phyloP scores from a whole-genome alignment of 1,284 basidiomycete genomes.

The Agaricales sp. region DNA sequence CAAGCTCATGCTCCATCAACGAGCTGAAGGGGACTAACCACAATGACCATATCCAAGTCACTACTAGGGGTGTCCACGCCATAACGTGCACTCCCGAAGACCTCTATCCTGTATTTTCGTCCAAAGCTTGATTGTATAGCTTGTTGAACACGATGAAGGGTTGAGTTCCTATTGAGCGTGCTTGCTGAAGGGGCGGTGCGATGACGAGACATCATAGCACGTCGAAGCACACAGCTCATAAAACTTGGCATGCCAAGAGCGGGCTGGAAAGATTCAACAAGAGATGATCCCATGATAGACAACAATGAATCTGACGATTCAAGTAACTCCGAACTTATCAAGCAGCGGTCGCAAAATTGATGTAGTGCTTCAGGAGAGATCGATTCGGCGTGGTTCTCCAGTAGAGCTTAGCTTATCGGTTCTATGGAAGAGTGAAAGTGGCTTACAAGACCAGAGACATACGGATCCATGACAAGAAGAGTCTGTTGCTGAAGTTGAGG shows the following conservation, averaged over 20 bases:
- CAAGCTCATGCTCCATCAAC: not conserved
- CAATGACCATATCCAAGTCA: conserved; percentile 39
- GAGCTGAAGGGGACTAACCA: conserved; percentile 24
- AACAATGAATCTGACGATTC: not conserved
- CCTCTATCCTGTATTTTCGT: conserved; percentile 22
- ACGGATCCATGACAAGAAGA: not conserved
- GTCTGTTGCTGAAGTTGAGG: not conserved
- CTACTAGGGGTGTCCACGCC: conserved; percentile 26
- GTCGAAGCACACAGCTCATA: too few relatives aligned
- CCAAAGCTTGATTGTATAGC: conserved; percentile 24
- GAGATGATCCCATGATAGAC: not conserved
- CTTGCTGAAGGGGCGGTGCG: too few relatives aligned
- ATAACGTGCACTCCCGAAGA: conserved; percentile 42
- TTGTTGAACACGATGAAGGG: conserved; percentile 12
- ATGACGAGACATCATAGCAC: too few relatives aligned
- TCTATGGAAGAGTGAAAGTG: not conserved
- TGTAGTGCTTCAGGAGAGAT: not conserved
- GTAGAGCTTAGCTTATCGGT: not conserved
- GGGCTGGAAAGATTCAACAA: not conserved
- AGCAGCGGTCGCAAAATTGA: not conserved
- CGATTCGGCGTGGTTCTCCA: not conserved
- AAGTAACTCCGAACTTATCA: not conserved
- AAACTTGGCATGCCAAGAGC: too few relatives aligned
- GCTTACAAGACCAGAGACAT: not conserved
- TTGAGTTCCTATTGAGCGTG: too few relatives aligned